Percentiles rank a stretch among this genome's conserved stretches.
phyloP scores from a whole-genome alignment of 768 basidiomycete genomes.

The Boletus rubroflammeus region DNA sequence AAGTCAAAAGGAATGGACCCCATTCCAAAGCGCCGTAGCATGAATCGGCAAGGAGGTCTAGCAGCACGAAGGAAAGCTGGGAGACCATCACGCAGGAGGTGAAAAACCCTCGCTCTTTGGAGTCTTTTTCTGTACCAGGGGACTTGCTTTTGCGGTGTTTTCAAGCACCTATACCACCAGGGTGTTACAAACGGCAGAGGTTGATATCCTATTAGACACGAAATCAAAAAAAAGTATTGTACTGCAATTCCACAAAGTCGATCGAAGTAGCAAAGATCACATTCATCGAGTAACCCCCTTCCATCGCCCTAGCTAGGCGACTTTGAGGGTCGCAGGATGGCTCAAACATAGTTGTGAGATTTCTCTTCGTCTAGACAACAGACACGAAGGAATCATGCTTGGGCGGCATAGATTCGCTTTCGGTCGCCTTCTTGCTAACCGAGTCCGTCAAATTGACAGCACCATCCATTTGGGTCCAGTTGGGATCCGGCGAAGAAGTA shows the following conservation, averaged over 20 bases:
- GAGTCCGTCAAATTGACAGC: conserved; percentile 4
- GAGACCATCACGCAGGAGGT: conserved; percentile 67
- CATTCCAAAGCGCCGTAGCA: conserved; percentile 45
- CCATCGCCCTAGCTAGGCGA: neutral
- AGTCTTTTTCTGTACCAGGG: neutral
- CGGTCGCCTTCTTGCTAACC: conserved; percentile 1
- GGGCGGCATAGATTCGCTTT: neutral
- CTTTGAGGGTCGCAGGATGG: neutral
- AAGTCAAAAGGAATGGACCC: conserved; percentile 69
- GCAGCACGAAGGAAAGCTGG: conserved; percentile 66
- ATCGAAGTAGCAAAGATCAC: neutral
- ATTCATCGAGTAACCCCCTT: neutral
- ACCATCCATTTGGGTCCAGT: conserved; percentile 3
- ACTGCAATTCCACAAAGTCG: neutral
- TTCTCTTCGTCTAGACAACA: conserved; percentile 7
- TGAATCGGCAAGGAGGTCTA: conserved; percentile 65
- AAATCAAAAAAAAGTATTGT: conserved; percentile 17
- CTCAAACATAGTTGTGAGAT: neutral
- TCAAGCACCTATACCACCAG: neutral
- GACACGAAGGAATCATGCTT: conserved; percentile 2
- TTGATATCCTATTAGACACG: conserved; percentile 1
- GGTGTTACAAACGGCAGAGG: neutral
- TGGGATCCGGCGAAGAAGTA: conserved; percentile 6
- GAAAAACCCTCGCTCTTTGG: conserved; percentile 15
- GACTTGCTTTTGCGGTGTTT: neutral